Base-by-base conservation (phyloP, 2,329 filamentous ascomycete species). In the Magnaporthiopsis rhizophila region DNA sequence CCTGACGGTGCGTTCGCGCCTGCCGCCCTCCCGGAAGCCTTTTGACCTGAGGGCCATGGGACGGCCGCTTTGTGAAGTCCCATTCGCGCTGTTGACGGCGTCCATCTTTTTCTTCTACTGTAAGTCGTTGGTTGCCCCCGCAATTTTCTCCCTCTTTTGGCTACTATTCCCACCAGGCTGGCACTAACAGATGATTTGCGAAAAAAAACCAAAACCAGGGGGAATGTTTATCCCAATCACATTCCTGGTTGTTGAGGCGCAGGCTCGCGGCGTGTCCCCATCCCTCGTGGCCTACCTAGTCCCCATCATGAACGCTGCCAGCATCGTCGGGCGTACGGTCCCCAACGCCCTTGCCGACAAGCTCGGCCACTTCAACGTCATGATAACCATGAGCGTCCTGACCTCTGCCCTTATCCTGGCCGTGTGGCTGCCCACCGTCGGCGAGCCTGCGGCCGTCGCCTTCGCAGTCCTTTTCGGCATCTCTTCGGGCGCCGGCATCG, bases 381-480 rank as follows among this genome's bases (percentile, higher is more conserved):
- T 79, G 61, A 77, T 82, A 28, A 69, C 81, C 12, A 78, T 83
- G 61, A 80, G 79, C 45, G 74, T 74, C 36, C 66, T 80, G 32
- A 77, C 81, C 3, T 71, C 66, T 5, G 53, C 78, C 15, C 69
- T 74, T 66, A 72, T 74, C 12, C 70, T 80, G 7, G 77, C 72
- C 32, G 73, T 87, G 32, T 80, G 78, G 77, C 73, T 80, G 28
- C 74, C 76, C 0, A 77, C 71, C 50, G 65, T 62, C 50, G 69
- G 71, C 15, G 65, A 70, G 24, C 64, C 67, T 15, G 69, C 71
- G 13, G 66, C 75, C n/a, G 72, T 79, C 45, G 73, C 73, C 1
- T 80, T 79, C 66, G 72, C 77, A 0, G 71, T 74, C 5, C 69
- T 79, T 21, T 80, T 77, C 58, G 79, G 78, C 34, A 78, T 78